These are phyloP conservation scores for Yamadazyma tumulicola DNA, from an alignment of 805 yeast species.

Conservation along the genomic window DNA sequence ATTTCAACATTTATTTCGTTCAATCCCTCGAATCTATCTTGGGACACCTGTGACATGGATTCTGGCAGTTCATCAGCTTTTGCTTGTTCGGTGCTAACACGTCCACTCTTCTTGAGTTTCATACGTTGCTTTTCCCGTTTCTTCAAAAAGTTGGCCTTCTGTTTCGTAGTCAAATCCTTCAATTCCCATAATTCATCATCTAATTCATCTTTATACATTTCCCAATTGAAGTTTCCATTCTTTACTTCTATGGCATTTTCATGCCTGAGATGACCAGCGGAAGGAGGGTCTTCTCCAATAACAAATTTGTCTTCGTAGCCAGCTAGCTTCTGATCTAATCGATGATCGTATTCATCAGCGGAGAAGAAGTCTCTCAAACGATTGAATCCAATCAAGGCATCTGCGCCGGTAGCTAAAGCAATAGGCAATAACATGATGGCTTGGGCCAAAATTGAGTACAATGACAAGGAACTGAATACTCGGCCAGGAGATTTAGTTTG, in stretches of 20 bases:
- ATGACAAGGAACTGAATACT: conserved; percentile 41
- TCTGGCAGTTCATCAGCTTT: conserved; percentile 1
- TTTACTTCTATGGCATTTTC: conserved; percentile 19
- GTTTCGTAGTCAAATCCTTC: conserved; percentile 11
- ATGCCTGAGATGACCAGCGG: background rate
- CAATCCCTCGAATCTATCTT: conserved; percentile 28
- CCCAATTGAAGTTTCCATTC: conserved; percentile 31
- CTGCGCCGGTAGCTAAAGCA: conserved; percentile 44
- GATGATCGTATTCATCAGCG: conserved; percentile 20
- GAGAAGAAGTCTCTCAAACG: conserved; percentile 24
- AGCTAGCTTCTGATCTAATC: conserved; percentile 12
- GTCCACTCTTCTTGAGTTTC: conserved; percentile 1
- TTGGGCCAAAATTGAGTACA: conserved; percentile 42
- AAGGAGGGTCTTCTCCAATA: conserved; percentile 9
- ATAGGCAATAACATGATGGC: conserved; percentile 42
- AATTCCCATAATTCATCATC: conserved; percentile 23
- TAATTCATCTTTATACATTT: conserved; percentile 23
- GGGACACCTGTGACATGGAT: background rate
- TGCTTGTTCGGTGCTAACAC: background rate
- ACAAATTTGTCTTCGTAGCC: conserved; percentile 6
- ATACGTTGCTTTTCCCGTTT: conserved; percentile 11
- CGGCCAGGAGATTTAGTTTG: conserved; percentile 32
- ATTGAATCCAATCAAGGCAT: conserved; percentile 39
- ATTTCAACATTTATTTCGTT: conserved; percentile 28
- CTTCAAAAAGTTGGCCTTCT: conserved; percentile 10